phyloP scores from a whole-genome alignment of 192 early-diverging fungal species.

The Coemansia sp. region DNA sequence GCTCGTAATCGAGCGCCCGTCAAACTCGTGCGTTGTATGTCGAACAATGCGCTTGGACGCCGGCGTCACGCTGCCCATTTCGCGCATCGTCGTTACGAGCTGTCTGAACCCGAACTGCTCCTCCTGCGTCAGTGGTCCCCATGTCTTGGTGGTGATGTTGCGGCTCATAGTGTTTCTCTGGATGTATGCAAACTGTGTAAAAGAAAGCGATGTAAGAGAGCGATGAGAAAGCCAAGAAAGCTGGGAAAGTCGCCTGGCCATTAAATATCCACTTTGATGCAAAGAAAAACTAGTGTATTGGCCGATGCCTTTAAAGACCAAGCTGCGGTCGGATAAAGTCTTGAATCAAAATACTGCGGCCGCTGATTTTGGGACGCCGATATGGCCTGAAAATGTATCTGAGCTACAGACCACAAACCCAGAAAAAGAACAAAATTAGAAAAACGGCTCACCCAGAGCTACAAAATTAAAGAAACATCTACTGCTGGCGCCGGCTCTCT shows the following conservation, averaged over 20 bases:
- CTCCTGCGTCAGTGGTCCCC: conserved; percentile 18
- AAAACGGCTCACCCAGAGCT: not conserved
- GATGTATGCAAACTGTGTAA: not conserved
- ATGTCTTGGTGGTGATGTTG: not conserved
- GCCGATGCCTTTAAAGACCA: too few species aligned
- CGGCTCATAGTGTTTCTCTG: not conserved
- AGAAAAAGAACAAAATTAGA: conserved; percentile 2
- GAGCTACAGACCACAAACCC: too few species aligned
- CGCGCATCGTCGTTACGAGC: conserved; percentile 32
- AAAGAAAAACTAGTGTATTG: too few species aligned
- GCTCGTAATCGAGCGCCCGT: conserved; percentile 38
- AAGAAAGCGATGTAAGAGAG: not conserved
- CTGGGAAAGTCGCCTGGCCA: too few species aligned
- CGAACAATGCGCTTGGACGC: conserved; percentile 43
- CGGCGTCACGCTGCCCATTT: conserved; percentile 9
- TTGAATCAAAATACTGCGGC: too few species aligned
- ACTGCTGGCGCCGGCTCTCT: conserved; percentile 43
- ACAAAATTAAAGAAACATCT: not conserved
- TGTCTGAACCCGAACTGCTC: conserved; percentile 32
- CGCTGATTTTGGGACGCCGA: too few species aligned
- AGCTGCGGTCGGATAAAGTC: too few species aligned
- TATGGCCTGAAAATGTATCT: too few species aligned
- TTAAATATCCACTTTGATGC: too few species aligned
- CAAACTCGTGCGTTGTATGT: conserved; percentile 25
- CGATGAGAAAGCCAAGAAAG: not conserved